phyloP scores from a whole-genome alignment of 2,329 filamentous ascomycete genomes.

The Talaromyces sp. region DNA sequence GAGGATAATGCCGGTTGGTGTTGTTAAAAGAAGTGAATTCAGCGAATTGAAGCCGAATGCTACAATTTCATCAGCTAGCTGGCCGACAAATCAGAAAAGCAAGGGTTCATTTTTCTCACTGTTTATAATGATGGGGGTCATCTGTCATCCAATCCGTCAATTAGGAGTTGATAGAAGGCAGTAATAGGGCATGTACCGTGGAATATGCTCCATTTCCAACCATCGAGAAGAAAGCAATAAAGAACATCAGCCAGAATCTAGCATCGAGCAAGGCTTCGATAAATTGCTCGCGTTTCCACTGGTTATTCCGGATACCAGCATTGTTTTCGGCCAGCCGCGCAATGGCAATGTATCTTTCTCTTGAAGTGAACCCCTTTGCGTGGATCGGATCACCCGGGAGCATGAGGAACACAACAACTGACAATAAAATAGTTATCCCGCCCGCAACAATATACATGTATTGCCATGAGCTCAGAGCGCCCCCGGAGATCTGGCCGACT shows the following conservation, averaged over 20 bases:
- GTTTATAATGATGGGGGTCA: too few species aligned
- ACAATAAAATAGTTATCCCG: constrained; percentile 37
- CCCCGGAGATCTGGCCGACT: neutral
- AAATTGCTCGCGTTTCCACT: constrained; percentile 44
- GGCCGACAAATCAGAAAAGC: too few species aligned
- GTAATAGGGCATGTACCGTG: too few species aligned
- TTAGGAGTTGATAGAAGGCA: too few species aligned
- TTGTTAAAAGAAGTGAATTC: neutral
- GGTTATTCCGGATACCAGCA: constrained; percentile 43
- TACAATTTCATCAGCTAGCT: too few species aligned
- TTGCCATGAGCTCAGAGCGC: constrained; percentile 58
- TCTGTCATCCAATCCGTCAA: too few species aligned
- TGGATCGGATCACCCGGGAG: constrained; percentile 68
- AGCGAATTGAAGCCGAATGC: neutral
- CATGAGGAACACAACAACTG: constrained; percentile 56
- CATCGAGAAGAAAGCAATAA: constrained; percentile 66
- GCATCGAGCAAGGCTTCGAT: constrained; percentile 59
- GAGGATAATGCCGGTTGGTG: too few species aligned
- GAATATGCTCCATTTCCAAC: constrained; percentile 59
- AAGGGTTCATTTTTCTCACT: too few species aligned
- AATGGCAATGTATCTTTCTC: constrained; percentile 60
- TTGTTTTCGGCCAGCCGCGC: constrained; percentile 58
- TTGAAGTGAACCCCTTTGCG: constrained; percentile 62
- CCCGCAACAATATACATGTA: constrained; percentile 64
- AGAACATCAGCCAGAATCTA: constrained; percentile 60